Base-by-base conservation (phyloP, 2,329 filamentous ascomycete genomes). In the Domatiomyces catenatus region DNA sequence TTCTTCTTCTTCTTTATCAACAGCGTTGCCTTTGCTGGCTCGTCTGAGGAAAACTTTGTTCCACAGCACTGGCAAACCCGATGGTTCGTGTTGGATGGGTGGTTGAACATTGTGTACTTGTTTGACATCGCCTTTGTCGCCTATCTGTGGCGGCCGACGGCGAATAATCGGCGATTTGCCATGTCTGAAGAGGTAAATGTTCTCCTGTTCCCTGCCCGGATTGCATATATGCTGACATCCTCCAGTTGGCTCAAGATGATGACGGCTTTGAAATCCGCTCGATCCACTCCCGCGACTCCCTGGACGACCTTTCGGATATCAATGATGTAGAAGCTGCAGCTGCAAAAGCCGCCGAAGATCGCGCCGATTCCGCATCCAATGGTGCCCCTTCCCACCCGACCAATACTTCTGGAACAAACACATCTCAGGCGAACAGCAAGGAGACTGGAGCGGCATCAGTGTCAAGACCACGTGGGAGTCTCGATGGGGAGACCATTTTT, bases 1-100 rank as follows among this genome's bases (percentile, higher is more conserved):
- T 98, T 98, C 61, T 88, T 76, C 51, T 98, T 98, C 72, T 95
- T 98, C 75, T 96, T 98, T 73, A 82, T 96, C 73, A 96, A 95
- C 73, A 93, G 86, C 59, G 88, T 95, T 68, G 87, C 86, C 0
- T 94, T 98, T 65, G 90, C 89, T 47, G 89, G 88, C 10, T 80
- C 81, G 46, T 79, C 77, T 46, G 84, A 89, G 56, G 86, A 86
- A 0, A 84, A 94, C 66, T 98, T 94, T 65, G 87, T 94, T 3
- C 92, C 92, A 1, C 86, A 86, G 60, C 90, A 98, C 68, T 98
- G 92, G 92, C 90, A 95, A 70, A 89, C 86, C 3, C 75, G 92
- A 53, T 98, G 92, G 92, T 98, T 98, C 63, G 79, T 98, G 45
- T 76, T 98, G 18, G 92, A 98, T 63, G 92, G 92, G 50, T 98